Evolutionary conservation across 306 rosid species (phyloP), one percentile per base, ranked within the genome.

Genomic region (Rubus parviflorus): DNA sequence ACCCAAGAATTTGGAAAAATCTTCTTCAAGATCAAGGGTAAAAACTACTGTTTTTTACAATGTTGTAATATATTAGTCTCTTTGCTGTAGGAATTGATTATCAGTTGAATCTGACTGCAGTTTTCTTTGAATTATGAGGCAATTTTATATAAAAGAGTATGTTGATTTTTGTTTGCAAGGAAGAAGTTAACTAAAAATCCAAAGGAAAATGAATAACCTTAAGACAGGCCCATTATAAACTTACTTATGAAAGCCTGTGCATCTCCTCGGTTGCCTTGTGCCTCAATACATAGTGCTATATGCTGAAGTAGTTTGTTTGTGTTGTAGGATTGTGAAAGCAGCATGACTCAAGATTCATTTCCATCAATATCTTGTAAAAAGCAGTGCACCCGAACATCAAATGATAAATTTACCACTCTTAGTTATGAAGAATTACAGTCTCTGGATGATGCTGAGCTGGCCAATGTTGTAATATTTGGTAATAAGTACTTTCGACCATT

Each of bases 381-480:
- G 75, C 75, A 79, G 45, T 23, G 76, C 83, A 49, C 72, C 81
- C 71, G 46, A 80, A 70, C 83, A 68, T 73, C 82, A 23, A 82
- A 68, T 53, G 85, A 75, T 62, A 89, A 65, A 80, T 77, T 17
- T 23, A 70, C 78, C 56, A 87, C 85, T 82, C 91, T 87, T 78
- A 82, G 85, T 67, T 92, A 88, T 7, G 91, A 95, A 79, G 87
- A 86, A 73, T 79, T 92, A 73, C 85, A 86, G 84, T 86, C 83
- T 47, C 70, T 95, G 83, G 98, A 95, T 83, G 88, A 89, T 81
- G 85, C 90, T 84, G 97, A 90, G 84, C 83, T 95, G 87, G 98
- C 98, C 63, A 92, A 95, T 87, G 91, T 88, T 68, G 97, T 95
- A 56, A 81, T 92, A 79, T 95, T 95, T 80, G 97, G 97, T 73